Evolutionary conservation across 2,329 filamentous ascomycete species (phyloP).

Genomic region (Sodiomyces alkalinus): DNA sequence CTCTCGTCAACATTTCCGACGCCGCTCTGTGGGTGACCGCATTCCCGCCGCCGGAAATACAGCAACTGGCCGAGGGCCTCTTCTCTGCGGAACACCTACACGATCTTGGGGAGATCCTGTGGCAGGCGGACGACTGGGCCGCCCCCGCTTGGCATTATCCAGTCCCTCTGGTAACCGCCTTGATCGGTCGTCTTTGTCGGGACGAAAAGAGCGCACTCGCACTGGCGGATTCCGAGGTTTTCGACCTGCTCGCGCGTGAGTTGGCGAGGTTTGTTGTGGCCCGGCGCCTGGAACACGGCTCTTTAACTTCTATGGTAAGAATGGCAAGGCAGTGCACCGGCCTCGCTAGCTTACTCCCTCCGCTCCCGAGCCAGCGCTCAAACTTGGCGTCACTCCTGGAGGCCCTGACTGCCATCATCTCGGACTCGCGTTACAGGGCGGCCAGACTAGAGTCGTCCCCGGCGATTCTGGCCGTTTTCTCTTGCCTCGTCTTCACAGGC

Average conservation of each 20-base stretch:
- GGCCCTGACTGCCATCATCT: slow-evolving; percentile 61
- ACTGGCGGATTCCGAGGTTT: slow-evolving; percentile 56
- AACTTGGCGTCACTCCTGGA: slow-evolving; percentile 58
- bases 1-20: slow-evolving; percentile 56
- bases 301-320: neutral
- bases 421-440: slow-evolving; percentile 64
- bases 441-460: slow-evolving; percentile 56
- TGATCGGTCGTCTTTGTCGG: slow-evolving; percentile 46
- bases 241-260: slow-evolving; percentile 64
- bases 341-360: slow-evolving; percentile 28
- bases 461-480: slow-evolving; percentile 54
- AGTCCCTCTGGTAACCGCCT: slow-evolving; percentile 40
- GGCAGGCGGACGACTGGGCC: slow-evolving; percentile 2
- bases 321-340: neutral
- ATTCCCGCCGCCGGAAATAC: slow-evolving; percentile 29
- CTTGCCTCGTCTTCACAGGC: slow-evolving; percentile 39
- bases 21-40: slow-evolving; percentile 42
- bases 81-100: slow-evolving; percentile 26
- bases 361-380: slow-evolving; percentile 40
- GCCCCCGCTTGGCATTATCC: slow-evolving; percentile 35
- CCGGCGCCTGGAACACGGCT: slow-evolving; percentile 35
- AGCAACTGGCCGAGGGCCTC: slow-evolving; percentile 44
- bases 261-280: slow-evolving; percentile 56
- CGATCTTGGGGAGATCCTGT: neutral
- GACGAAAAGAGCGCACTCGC: slow-evolving; percentile 55